These are phyloP conservation scores for Neofusicoccum laricinum DNA, from an alignment of 2,329 filamentous ascomycete genomes.

Conservation along the genomic window DNA sequence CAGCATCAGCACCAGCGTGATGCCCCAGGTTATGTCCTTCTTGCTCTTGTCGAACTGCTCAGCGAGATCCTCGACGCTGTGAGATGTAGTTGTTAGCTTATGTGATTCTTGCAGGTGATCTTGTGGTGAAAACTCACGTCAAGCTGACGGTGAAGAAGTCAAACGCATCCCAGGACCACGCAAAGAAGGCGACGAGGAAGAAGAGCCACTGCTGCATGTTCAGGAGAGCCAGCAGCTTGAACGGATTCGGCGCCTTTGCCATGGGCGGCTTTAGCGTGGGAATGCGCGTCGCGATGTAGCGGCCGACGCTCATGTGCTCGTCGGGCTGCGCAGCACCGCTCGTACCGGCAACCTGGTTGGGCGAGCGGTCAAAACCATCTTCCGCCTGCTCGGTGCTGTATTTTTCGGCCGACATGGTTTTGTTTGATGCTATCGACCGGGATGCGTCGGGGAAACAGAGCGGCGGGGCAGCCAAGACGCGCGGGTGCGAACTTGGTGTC, in stretches of 20 bases:
- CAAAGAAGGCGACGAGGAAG: slow-evolving; percentile 48
- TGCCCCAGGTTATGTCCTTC: slow-evolving; percentile 60
- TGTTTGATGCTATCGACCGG: not conserved
- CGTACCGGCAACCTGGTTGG: not conserved
- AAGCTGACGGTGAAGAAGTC: slow-evolving; percentile 63
- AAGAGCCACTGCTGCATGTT: slow-evolving; percentile 59
- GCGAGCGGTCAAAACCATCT: not conserved
- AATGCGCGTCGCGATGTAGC: slow-evolving; percentile 54
- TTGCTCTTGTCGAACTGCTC: slow-evolving; percentile 53
- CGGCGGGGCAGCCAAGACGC: too few species aligned
- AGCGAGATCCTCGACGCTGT: slow-evolving; percentile 48
- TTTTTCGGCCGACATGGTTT: not conserved
- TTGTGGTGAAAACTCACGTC: slow-evolving; percentile 28
- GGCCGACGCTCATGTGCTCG: slow-evolving; percentile 37
- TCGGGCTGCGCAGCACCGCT: not conserved
- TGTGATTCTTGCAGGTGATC: not conserved
- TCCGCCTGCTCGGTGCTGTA: not conserved
- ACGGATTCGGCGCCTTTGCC: slow-evolving; percentile 53
- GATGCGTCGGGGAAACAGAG: too few species aligned
- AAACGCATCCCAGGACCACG: slow-evolving; percentile 52
- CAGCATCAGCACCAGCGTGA: slow-evolving; percentile 53
- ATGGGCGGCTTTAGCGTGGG: slow-evolving; percentile 56
- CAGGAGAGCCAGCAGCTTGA: slow-evolving; percentile 49
- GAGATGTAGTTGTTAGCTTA: not conserved
- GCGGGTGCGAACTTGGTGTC: too few species aligned